These are phyloP conservation scores for Verticillium tricorpus DNA, from an alignment of 2,329 filamentous ascomycete genomes.

Conservation along the genomic window DNA sequence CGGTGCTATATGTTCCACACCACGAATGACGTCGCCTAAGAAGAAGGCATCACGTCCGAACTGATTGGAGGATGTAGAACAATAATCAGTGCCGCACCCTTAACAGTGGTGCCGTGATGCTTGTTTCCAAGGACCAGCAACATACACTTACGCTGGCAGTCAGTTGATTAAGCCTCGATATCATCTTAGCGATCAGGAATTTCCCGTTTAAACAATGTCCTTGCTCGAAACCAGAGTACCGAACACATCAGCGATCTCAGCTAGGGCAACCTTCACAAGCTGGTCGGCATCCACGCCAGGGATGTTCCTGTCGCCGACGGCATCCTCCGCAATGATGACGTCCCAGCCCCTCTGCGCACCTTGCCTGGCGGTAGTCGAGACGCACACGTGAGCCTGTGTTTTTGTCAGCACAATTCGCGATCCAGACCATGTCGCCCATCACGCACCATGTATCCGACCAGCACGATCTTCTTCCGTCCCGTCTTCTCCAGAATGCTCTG, in stretches of 20 bases:
- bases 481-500: constrained; percentile 44
- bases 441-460: constrained; percentile 54
- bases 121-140: too few species aligned
- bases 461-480: constrained; percentile 55
- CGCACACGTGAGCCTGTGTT: constrained; percentile 59
- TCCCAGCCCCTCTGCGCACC: constrained; percentile 59
- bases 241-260: constrained; percentile 60
- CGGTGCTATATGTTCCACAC: too few species aligned
- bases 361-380: constrained; percentile 58
- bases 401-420: not conserved
- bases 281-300: constrained; percentile 55
- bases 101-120: too few species aligned
- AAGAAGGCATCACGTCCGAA: too few species aligned
- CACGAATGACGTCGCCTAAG: too few species aligned
- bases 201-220: constrained; percentile 13
- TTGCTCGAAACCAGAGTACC: constrained; percentile 49
- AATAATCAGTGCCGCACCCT: too few species aligned
- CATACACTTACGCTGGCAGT: too few species aligned
- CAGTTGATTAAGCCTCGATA: too few species aligned
- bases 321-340: constrained; percentile 56
- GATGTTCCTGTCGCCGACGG: constrained; percentile 62
- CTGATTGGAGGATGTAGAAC: too few species aligned
- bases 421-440: not conserved
- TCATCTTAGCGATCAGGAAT: too few species aligned
- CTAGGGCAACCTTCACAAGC: constrained; percentile 44